Base-by-base conservation (phyloP, 768 basidiomycete species). In the Sistotremastrum suecicum region DNA sequence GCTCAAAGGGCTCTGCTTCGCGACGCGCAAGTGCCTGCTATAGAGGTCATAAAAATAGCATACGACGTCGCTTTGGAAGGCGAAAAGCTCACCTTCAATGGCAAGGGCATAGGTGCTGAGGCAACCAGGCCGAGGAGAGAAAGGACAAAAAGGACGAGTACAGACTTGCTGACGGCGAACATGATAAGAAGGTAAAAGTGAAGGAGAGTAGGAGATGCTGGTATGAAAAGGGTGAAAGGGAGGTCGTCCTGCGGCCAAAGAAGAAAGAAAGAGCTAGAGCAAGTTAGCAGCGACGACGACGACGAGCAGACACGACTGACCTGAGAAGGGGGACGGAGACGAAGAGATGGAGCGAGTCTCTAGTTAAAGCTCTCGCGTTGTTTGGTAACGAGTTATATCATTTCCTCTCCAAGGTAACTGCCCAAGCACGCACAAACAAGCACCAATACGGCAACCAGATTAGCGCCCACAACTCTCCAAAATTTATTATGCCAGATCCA, bases 401-500 rank as follows among this genome's bases (percentile, higher is more conserved):
- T 20, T 20, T 20, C 20, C 20, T 20, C 20, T 20, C 20, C 20
- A 20, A 20, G 20, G 20, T 20, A 20, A 20, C 20, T 20, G 20
- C 20, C 20, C 20, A 20, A 20, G 20, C 20, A 20, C 20, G 20
- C 20, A 20, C 20, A 20, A 20, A 20, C 20, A 20, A 20, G 20
- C 20, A 20, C 20, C 20, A 20, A 20, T 20, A 20, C 20, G 20
- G 20, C 49, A 49, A 37, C 48, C 39, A 29, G 9, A 33, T 44
- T 42, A 46, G 34, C 11, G 49, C 40, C 34, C 33, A 33, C 49
- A 49, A 50, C 37, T 30, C 20, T 34, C 46, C 48, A 20, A 48
- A 20, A 28, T 48, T 34, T 47, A 48, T 48, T 52, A 80, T 83
- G 79, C 75, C 82, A 9, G 87, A 95, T 63, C 70, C 84, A n/a